Conservation (phyloP, 176 grass and related monocot genomes). For the Saccharum officinarum region DNA sequence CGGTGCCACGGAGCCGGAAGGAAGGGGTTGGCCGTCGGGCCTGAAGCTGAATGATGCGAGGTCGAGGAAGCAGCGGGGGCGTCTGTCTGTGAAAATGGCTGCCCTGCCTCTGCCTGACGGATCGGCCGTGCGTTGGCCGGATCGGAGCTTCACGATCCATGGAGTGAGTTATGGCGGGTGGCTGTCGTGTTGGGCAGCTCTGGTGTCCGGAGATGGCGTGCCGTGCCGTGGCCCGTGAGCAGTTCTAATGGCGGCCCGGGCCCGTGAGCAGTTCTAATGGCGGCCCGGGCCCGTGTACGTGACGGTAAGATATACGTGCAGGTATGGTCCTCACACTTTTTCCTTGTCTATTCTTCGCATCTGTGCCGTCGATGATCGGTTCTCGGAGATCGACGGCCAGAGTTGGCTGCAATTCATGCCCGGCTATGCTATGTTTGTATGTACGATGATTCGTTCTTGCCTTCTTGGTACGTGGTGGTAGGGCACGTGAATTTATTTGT, state of each 20-base stretch:
- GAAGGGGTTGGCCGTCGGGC: background rate
- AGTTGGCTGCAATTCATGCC: background rate
- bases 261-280: constrained; percentile 30
- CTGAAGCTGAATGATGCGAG: background rate
- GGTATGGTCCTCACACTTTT: constrained; percentile 5
- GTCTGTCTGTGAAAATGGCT: background rate
- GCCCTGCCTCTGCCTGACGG: background rate
- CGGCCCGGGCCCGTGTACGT: constrained; percentile 19
- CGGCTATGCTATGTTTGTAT: background rate
- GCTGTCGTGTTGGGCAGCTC: background rate
- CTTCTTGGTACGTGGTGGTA: background rate
- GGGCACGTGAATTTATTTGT: background rate
- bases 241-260: constrained; percentile 10
- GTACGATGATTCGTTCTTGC: background rate
- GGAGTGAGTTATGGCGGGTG: background rate
- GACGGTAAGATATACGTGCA: background rate
- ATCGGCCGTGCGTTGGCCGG: constrained; percentile 23
- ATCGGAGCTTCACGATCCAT: background rate
- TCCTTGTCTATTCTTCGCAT: background rate
- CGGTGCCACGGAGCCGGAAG: background rate
- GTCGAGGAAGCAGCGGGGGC: background rate
- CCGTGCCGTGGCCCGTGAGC: constrained; percentile 29
- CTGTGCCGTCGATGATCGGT: background rate
- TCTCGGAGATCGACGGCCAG: background rate
- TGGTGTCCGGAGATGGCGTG: background rate